Evolutionary conservation across 2,329 filamentous ascomycete species (phyloP), one percentile per base, ranked within the genome.

Genomic region (Plenodomus biglobosus): DNA sequence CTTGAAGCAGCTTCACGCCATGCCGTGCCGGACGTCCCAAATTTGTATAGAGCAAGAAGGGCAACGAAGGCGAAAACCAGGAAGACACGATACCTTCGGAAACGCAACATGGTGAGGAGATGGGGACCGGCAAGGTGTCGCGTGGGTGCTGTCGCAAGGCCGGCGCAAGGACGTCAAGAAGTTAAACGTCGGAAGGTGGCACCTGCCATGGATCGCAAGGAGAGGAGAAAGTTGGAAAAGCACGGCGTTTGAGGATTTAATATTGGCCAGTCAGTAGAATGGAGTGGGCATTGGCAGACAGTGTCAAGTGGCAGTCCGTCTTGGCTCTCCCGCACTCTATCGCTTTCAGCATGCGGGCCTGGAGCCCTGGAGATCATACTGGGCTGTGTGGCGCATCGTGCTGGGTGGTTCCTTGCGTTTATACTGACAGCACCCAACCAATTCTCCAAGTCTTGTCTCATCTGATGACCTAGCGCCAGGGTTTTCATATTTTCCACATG

Each of bases 61-160:
- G 83, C 69, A 47, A 85, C 66, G 52, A 80, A 69, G 45, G 83
- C 78, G 58, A 79, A 79, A 52, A 83, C 65, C 27, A 83, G 67
- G 52, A 85, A 84, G 48, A 84, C 75, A 50, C 85, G 80, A 62
- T 85, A 85, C 65, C 84, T 77, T 59, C 85, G 73, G 53, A 80
- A 76, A 42, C 85, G 81, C 48, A 81, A 69, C 79, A 86, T 84
- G 60, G 46, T 49, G 49, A 48, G 38, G 32, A 46, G 37, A 36
- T 50, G 21, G 38, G 40, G 40, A 49, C 38, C 34, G 15, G 30
- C 24, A 40, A 41, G 35, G 42, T 54, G 50, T 53, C 50, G 52
- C 50, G 49, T 39, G 48, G 24, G 38, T 40, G 24, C 49, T 48
- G 56, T 41, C 40, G 42, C 37, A 37, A 30, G 37, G 11, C 15